Base-by-base conservation (phyloP, 2,329 filamentous ascomycete genomes). In the Aspergillus transmontanensis region DNA sequence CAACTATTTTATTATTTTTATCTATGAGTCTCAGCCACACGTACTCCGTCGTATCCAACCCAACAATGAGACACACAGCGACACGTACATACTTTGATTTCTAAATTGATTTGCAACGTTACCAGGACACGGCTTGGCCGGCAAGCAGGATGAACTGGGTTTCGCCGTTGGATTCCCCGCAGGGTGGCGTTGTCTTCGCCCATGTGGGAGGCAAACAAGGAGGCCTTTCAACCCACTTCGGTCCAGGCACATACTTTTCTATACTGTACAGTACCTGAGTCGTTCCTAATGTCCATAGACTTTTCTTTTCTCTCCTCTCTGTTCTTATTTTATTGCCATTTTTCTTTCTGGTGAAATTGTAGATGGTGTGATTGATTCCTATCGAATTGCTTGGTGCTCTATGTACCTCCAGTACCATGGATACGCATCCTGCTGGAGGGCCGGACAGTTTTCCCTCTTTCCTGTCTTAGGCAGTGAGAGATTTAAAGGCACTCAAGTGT, bases 191-290 rank as follows among this genome's bases (percentile, higher is more conserved):
- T 58, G 45, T 41, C 45, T 39, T 45, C 14, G 32, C 21, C 57
- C 45, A 58, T 58, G 57, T 59, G 57, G 48, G 58, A 54, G 51
- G 51, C 32, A 39, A 55, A 55, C 51, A 41, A 39, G 26, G 34
- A 14, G 34, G 34, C 11, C 14, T 30, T 19, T 16, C 34, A 39
- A 39, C n/a, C 51, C 51, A 39, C 32, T 51, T 34, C 9, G 28
- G 28, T 21, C 28, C 51, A 55, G 51, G 51, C 14, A 55, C 32
- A 39, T 23, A 16, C 46, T 50, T 54, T 54, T 36, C 30, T 19
- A 32, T 53, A 53, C 46, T 16, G 9, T 50, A 46, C 43, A 23
- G 43, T 46, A 46, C 43, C 43, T 46, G 43, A 41, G 39, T 41
- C 16, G 39, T 41, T 19, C 7, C 39, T 16, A 6, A 41, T n/a